phyloP scores from a whole-genome alignment of 2,329 filamentous ascomycete genomes.

The Fusarium incarnatum region DNA sequence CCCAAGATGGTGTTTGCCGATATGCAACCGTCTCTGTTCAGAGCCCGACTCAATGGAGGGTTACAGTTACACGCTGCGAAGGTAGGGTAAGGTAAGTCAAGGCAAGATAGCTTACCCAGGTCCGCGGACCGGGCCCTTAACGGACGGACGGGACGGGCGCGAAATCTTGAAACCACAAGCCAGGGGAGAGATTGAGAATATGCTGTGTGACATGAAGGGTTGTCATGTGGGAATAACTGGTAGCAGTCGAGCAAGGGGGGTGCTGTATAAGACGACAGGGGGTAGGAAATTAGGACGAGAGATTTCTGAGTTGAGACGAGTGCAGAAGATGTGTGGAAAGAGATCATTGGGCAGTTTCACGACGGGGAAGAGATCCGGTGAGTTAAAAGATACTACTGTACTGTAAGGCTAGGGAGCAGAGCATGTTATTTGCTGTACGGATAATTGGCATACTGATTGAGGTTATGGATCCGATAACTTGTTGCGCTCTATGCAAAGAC shows the following conservation, averaged over 20 bases:
- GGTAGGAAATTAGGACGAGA: slow-evolving; percentile 16
- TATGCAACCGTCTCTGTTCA: slow-evolving; percentile 14
- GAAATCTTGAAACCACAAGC: slow-evolving; percentile 10
- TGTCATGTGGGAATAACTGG: slow-evolving; percentile 37
- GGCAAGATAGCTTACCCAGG: slow-evolving; percentile 22
- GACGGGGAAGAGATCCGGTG: slow-evolving; percentile 12
- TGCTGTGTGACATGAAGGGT: slow-evolving; percentile 21
- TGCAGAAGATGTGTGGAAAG: slow-evolving; percentile 27
- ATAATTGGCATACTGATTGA: not conserved
- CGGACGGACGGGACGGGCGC: slow-evolving; percentile 22
- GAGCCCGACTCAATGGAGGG: slow-evolving; percentile 1
- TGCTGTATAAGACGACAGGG: slow-evolving; percentile 14
- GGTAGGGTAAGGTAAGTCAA: slow-evolving; percentile 3
- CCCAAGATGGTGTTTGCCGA: not conserved
- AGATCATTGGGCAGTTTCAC: slow-evolving; percentile 11
- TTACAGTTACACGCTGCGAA: slow-evolving; percentile 11
- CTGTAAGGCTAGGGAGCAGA: not conserved
- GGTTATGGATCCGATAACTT: slow-evolving; percentile 18
- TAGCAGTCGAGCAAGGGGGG: slow-evolving; percentile 15
- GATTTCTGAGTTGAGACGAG: slow-evolving; percentile 30
- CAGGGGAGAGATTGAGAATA: not conserved
- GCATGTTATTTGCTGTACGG: not conserved
- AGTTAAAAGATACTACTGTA: slow-evolving; percentile 1
- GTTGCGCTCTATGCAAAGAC: not conserved
- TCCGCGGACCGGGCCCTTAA: slow-evolving; percentile 31